Evolutionary conservation across 2,329 filamentous ascomycete species (phyloP).

Genomic region (Botrytis aclada): DNA sequence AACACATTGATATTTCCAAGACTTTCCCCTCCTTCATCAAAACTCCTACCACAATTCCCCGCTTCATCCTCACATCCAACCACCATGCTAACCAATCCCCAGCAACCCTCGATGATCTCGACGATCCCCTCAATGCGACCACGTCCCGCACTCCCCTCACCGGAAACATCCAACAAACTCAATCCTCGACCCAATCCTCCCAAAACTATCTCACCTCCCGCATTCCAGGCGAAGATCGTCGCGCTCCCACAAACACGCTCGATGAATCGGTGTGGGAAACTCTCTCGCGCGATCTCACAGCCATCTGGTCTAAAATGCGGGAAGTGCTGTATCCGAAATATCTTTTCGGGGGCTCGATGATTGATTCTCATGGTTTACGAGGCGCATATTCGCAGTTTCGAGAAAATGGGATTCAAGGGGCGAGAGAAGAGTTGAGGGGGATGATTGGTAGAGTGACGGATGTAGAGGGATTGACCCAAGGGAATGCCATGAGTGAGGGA

Average conservation of each 20-base stretch:
- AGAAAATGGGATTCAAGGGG: constrained; percentile 56
- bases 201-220: constrained; percentile 82
- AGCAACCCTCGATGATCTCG: constrained; percentile 65
- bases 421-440: constrained; percentile 59
- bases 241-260: constrained; percentile 87
- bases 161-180: constrained; percentile 65
- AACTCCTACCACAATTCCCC: neutral
- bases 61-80: neutral
- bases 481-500: constrained; percentile 75
- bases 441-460: constrained; percentile 62
- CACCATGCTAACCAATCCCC: neutral
- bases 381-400: constrained; percentile 61
- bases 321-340: constrained; percentile 97
- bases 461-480: constrained; percentile 55
- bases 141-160: constrained; percentile 71
- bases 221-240: constrained; percentile 89
- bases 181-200: constrained; percentile 57
- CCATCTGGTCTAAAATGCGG: constrained; percentile 97
- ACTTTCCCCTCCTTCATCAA: neutral
- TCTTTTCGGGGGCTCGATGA: constrained; percentile 70
- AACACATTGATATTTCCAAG: neutral
- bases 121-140: constrained; percentile 86
- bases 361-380: constrained; percentile 55
- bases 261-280: constrained; percentile 98
- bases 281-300: constrained; percentile 84